phyloP scores from a whole-genome alignment of 345 rosid genomes.

The Cochlearia excelsa region DNA sequence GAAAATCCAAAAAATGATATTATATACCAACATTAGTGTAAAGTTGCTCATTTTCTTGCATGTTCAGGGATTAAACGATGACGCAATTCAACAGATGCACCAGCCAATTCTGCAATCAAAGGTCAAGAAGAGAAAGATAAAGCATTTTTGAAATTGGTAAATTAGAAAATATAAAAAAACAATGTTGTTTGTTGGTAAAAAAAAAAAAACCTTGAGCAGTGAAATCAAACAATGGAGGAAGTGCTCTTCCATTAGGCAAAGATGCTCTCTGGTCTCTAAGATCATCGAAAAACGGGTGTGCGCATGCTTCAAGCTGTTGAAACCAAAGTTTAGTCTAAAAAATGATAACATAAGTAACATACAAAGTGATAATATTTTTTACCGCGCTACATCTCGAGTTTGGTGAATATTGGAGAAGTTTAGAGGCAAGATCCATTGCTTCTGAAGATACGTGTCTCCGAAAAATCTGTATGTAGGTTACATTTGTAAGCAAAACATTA shows the following conservation, averaged over 20 bases:
- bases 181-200: too few relatives aligned
- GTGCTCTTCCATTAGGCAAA: neutral
- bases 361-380: too few relatives aligned
- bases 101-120: neutral
- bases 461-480: neutral
- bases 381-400: neutral
- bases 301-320: neutral
- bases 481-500: neutral
- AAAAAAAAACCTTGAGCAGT: neutral
- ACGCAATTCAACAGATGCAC: neutral
- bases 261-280: neutral
- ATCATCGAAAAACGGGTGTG: neutral
- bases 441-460: neutral
- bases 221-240: too few relatives aligned
- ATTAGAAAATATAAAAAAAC: neutral
- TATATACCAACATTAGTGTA: too few relatives aligned
- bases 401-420: neutral
- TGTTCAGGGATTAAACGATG: neutral
- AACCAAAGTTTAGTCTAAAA: neutral
- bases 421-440: neutral
- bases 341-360: too few relatives aligned
- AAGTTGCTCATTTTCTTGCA: neutral
- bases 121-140: slow-evolving; percentile 6
- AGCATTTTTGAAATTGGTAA: neutral
- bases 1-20: too few relatives aligned